Conservation (phyloP, 2,329 filamentous ascomycete species). For the Aureobasidium namibiae region DNA sequence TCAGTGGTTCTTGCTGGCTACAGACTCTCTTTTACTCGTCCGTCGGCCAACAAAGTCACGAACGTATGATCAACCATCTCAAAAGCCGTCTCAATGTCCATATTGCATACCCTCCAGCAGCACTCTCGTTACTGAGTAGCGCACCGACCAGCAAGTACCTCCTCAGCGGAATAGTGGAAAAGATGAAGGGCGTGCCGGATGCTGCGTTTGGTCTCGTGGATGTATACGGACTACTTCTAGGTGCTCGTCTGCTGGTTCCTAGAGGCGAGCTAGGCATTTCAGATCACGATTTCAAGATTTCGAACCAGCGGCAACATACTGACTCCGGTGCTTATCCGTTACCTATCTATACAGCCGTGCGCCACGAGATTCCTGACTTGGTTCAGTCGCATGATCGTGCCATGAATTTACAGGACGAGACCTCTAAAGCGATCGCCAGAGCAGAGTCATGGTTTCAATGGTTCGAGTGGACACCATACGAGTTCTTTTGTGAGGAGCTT, state of each 20-base stretch:
- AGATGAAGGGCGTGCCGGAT: slow-evolving; percentile 70
- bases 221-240: slow-evolving; percentile 79
- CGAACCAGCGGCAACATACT: slow-evolving; percentile 70
- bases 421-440: slow-evolving; percentile 25
- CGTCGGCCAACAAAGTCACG: slow-evolving; percentile 59
- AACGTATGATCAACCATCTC: slow-evolving; percentile 69
- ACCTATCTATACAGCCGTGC: slow-evolving; percentile 90
- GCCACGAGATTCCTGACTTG: slow-evolving; percentile 80
- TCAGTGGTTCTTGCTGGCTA: slow-evolving; percentile 94
- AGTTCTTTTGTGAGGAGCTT: slow-evolving; percentile 92
- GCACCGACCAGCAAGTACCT: slow-evolving; percentile 91
- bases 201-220: slow-evolving; percentile 88
- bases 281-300: slow-evolving; percentile 78
- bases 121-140: slow-evolving; percentile 71
- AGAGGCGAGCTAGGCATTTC: slow-evolving; percentile 73
- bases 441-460: slow-evolving; percentile 90
- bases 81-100: slow-evolving; percentile 79
- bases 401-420: slow-evolving; percentile 32
- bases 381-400: slow-evolving; percentile 31
- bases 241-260: slow-evolving; percentile 76
- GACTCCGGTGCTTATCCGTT: slow-evolving; percentile 73
- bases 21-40: slow-evolving; percentile 82
- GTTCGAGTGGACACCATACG: slow-evolving; percentile 93
- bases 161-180: slow-evolving; percentile 81
- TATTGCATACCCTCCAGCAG: slow-evolving; percentile 84